Conservation (phyloP, 352 stramenopile genomes). For the Phytophthora boehmeriae region DNA sequence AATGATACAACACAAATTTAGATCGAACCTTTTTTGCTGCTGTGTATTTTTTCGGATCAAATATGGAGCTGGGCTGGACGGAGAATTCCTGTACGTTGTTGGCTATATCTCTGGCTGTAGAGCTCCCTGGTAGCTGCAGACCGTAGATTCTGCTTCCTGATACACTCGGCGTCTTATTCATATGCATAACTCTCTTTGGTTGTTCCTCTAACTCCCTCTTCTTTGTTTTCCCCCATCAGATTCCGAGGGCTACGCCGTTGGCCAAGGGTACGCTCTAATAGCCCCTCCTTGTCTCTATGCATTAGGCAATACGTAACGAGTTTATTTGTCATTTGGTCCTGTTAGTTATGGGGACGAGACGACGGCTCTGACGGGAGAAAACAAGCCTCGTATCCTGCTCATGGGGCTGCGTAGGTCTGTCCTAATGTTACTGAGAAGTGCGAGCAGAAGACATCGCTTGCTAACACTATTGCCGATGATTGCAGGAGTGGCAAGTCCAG, state of each 20-base stretch:
- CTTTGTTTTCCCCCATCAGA: conserved; percentile 20
- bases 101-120: neutral
- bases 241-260: conserved; percentile 48
- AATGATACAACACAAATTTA: no score
- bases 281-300: neutral
- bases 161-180: neutral
- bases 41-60: conserved; percentile 9
- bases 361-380: conserved; percentile 82
- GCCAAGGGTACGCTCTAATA: conserved; percentile 30
- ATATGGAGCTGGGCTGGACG: conserved; percentile 71
- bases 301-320: neutral
- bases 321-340: conserved; percentile 2
- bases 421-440: neutral
- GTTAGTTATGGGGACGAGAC: conserved; percentile 75
- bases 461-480: neutral
- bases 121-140: neutral
- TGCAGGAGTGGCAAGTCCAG: conserved; percentile 86
- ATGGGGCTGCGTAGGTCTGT: conserved; percentile 94
- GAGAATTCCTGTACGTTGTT: conserved; percentile 77
- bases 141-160: neutral
- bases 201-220: conserved; percentile 15
- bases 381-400: conserved; percentile 95
- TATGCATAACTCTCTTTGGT: neutral
- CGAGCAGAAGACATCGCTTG: neutral
- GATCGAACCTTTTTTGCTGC: neutral